phyloP scores from a whole-genome alignment of 2,329 filamentous ascomycete genomes.

The Pleoardoris graminearum region DNA sequence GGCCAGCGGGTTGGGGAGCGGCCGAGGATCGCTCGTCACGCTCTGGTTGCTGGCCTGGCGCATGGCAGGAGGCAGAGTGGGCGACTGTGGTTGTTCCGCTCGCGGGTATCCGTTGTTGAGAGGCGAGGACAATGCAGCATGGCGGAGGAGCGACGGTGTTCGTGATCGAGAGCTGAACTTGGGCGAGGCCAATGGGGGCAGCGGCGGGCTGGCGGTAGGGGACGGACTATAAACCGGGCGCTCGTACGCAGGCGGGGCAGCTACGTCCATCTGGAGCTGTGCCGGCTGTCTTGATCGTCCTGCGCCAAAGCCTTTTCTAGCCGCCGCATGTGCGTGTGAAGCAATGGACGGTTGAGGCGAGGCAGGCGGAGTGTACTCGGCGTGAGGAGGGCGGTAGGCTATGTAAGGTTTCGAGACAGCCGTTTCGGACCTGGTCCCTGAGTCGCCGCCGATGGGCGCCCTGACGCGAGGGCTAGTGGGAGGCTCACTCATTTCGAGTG shows the following conservation, averaged over 20 bases:
- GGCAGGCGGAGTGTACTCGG: conserved; percentile 41
- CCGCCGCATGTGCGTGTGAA: conserved; percentile 21
- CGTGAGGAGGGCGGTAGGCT: conserved; percentile 27
- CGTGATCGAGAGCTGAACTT: conserved; percentile 48
- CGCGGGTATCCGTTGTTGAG: conserved; percentile 27
- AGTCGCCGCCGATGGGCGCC: conserved; percentile 13
- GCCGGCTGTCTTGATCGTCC: conserved; percentile 28
- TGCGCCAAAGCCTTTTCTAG: conserved; percentile 28
- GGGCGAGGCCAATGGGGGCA: conserved; percentile 45
- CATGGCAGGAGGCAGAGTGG: conserved; percentile 30
- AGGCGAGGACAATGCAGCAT: conserved; percentile 36
- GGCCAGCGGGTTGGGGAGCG: conserved; percentile 40
- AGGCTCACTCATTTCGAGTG: conserved; percentile 35
- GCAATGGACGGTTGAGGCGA: conserved; percentile 29
- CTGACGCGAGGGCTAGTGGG: conserved; percentile 19
- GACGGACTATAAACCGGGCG: conserved; percentile 35
- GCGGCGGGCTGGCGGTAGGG: conserved; percentile 35
- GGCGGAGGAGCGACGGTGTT: conserved; percentile 47
- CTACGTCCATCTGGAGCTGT: conserved; percentile 36
- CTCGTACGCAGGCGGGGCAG: conserved; percentile 29
- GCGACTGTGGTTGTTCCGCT: conserved; percentile 29
- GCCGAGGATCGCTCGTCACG: conserved; percentile 35
- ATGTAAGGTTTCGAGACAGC: conserved; percentile 23
- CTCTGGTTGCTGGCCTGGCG: conserved; percentile 30
- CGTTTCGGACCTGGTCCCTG: conserved; percentile 15